Base-by-base conservation (phyloP, 2,329 filamentous ascomycete genomes). In the Sordariomycetes sp. region DNA sequence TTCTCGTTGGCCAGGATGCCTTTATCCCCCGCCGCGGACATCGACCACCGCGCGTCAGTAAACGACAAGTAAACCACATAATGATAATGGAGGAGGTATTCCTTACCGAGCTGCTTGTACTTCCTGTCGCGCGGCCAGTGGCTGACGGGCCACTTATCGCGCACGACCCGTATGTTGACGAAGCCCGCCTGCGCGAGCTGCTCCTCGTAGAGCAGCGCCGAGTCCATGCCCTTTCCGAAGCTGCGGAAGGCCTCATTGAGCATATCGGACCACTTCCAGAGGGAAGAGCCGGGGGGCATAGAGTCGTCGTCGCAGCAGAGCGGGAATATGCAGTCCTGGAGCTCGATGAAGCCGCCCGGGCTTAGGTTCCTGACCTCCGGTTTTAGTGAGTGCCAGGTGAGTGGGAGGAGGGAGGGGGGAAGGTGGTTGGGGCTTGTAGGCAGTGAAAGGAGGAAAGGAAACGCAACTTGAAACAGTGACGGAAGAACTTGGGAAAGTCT, bases 121-220 rank as follows among this genome's bases (percentile, higher is more conserved):
- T 75, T 73, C 10, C 71, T 70, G 48, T 80, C 75, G 51, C 74
- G 76, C 0, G 79, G 75, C 79, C 80, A 83, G 12, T 70, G 65
- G 62, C 76, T 79, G 34, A 72, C 71, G 0, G 80, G 79, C 69
- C 79, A 76, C 64, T 75, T 78, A 63, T 72, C 78, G 5, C 77
- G 63, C 2, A 72, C 68, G 63, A 81, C 75, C 0, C 68, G 67
- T 0, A 85, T 74, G 58, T 82, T 73, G 53, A 72, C 68, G 61
- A 84, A 84, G 0, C 82, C 82, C 0, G 75, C 79, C 14, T 77
- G 75, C 2, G 69, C 67, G 63, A 83, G 71, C 58, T 75, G 72
- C 51, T 69, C 61, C 54, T 66, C 67, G 54, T 71, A 72, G 0
- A 59, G 51, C 0, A 63, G 64, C 0, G 67, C 68, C 22, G 67